A percentile compares a stretch with the other conserved stretches of the same genome.
Conservation (phyloP, 164 flowering plant genomes). For the Piper longum region DNA sequence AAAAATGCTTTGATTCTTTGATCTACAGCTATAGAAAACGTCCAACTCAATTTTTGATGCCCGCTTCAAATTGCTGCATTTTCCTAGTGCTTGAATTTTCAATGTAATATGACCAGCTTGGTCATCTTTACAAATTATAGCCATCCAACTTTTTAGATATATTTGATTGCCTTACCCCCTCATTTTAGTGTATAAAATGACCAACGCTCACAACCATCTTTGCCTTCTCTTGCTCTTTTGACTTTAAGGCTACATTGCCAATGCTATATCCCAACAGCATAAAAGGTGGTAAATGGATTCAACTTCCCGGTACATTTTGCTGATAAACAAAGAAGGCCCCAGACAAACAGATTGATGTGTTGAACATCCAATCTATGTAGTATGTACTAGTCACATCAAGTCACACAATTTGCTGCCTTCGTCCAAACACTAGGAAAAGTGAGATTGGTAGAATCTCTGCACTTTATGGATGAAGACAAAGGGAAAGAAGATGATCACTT, state of each 20-base stretch:
- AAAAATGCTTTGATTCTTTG: not conserved
- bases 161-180: not conserved
- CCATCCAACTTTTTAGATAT: too few species aligned
- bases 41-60: not conserved
- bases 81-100: too few species aligned
- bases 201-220: not conserved
- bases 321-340: too few species aligned
- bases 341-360: too few species aligned
- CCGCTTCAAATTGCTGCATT: not conserved
- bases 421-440: not conserved
- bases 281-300: not conserved
- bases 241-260: not conserved
- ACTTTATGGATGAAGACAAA: constrained; percentile 17
- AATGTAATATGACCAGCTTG: too few species aligned
- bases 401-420: not conserved
- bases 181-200: not conserved
- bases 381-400: not conserved
- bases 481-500: constrained; percentile 10
- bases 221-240: not conserved
- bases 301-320: not conserved
- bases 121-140: too few species aligned
- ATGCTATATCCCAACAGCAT: not conserved
- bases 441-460: constrained; percentile 10
- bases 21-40: not conserved
- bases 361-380: too few species aligned